phyloP scores from a whole-genome alignment of 495 filamentous ascomycete species.

The Neurospora sp. region DNA sequence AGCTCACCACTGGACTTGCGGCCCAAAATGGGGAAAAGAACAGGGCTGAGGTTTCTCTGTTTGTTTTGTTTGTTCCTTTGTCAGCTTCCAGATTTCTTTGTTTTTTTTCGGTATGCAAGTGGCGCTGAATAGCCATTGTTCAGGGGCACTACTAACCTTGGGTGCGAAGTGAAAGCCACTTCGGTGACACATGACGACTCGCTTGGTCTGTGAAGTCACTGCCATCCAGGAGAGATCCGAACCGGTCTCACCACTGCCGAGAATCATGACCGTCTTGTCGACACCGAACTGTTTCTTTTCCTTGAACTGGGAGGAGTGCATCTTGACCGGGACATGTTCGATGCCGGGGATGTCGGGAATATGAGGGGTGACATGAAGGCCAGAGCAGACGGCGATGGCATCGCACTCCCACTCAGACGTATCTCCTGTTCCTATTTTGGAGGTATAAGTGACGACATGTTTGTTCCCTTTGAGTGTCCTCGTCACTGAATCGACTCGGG shows the following conservation, averaged over 20 bases:
- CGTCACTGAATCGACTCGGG: slow-evolving; percentile 14
- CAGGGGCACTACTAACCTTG: slow-evolving; percentile 10
- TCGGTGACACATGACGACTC: slow-evolving; percentile 31
- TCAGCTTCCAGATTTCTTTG: background rate
- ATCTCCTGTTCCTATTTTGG: background rate
- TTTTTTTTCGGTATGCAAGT: background rate
- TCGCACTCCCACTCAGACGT: slow-evolving; percentile 23
- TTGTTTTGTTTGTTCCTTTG: background rate
- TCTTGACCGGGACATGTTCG: slow-evolving; percentile 24
- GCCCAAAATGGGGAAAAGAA: slow-evolving; percentile 19
- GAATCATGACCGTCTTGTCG: slow-evolving; percentile 28
- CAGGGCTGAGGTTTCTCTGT: slow-evolving; percentile 20
- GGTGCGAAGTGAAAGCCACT: slow-evolving; percentile 32
- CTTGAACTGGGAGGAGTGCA: slow-evolving; percentile 37
- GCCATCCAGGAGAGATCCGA: slow-evolving; percentile 33
- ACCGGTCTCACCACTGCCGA: slow-evolving; percentile 35
- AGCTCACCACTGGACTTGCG: slow-evolving; percentile 14
- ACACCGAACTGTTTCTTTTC: slow-evolving; percentile 24
- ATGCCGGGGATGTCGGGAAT: slow-evolving; percentile 28
- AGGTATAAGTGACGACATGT: slow-evolving; percentile 19
- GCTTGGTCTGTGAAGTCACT: slow-evolving; percentile 27
- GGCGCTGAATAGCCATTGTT: background rate
- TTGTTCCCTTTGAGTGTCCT: slow-evolving; percentile 7
- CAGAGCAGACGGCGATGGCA: slow-evolving; percentile 34
- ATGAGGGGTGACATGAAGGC: slow-evolving; percentile 30